Percentiles rank a stretch among this genome's conserved stretches.
These are phyloP conservation scores for Biscogniauxia marginata DNA, from an alignment of 2,329 filamentous ascomycete species.

Conservation along the genomic window DNA sequence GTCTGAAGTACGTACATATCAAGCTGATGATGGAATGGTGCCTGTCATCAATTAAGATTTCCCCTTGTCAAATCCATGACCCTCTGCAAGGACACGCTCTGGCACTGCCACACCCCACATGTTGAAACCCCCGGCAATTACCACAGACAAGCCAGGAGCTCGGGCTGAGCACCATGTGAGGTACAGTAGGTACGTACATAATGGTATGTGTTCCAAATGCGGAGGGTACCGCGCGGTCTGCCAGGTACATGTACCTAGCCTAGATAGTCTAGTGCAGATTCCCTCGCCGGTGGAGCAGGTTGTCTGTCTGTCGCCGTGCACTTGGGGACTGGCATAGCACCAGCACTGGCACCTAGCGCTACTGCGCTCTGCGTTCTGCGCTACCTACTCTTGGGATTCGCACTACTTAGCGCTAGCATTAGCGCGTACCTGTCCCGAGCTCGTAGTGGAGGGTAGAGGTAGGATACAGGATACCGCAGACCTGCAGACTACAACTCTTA, in stretches of 20 bases:
- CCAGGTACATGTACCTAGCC: too few relatives aligned
- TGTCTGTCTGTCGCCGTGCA: constrained; percentile 13
- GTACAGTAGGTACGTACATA: background rate
- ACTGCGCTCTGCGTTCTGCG: constrained; percentile 4
- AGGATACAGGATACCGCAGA: background rate
- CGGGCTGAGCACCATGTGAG: too few relatives aligned
- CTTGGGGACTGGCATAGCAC: background rate
- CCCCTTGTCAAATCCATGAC: constrained; percentile 1
- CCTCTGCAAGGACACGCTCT: background rate
- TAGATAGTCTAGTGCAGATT: background rate
- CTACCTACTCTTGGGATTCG: background rate
- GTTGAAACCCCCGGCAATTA: constrained; percentile 20
- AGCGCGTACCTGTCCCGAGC: constrained; percentile 24
- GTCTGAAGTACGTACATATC: background rate
- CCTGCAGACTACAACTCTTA: too few relatives aligned
- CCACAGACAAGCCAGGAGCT: background rate
- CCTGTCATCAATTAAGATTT: constrained; percentile 10
- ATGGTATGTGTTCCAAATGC: too few relatives aligned
- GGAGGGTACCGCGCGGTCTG: too few relatives aligned
- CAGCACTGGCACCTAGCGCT: background rate
- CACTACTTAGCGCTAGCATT: constrained; percentile 10
- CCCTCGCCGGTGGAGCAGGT: background rate
- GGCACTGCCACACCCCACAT: constrained; percentile 7
- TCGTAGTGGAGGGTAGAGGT: constrained; percentile 17
- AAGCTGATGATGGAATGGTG: background rate